These are phyloP conservation scores for Astraeus odoratus DNA, from an alignment of 768 basidiomycete species.

Conservation along the genomic window DNA sequence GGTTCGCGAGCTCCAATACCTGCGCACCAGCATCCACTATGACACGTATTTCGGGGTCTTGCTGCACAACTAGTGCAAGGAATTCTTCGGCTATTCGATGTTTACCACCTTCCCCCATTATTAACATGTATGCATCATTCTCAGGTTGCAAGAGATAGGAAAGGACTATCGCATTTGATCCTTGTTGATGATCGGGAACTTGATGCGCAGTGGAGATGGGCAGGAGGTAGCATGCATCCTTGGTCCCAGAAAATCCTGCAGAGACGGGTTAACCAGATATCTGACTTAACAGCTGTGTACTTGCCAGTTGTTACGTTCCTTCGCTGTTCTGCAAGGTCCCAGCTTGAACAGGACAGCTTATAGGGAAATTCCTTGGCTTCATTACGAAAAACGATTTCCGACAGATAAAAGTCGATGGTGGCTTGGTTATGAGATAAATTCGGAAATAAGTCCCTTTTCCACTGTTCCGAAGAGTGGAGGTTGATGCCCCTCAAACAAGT, in stretches of 20 bases:
- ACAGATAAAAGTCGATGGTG: conserved; percentile 41
- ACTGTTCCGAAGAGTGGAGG: conserved; percentile 30
- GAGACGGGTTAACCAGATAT: neutral
- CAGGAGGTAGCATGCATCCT: conserved; percentile 34
- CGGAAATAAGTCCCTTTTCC: conserved; percentile 22
- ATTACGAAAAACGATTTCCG: conserved; percentile 41
- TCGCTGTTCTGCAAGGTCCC: conserved; percentile 44
- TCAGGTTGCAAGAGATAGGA: conserved; percentile 22
- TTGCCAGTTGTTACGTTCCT: conserved; percentile 7
- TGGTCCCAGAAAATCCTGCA: conserved; percentile 46
- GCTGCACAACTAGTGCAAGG: conserved; percentile 24
- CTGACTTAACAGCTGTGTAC: neutral
- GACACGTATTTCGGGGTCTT: conserved; percentile 33
- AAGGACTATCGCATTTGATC: conserved; percentile 39
- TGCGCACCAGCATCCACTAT: conserved; percentile 51
- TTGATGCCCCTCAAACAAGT: conserved; percentile 36
- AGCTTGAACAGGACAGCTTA: conserved; percentile 43
- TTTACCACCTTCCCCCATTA: conserved; percentile 9
- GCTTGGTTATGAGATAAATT: conserved; percentile 31
- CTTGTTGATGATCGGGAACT: conserved; percentile 31
- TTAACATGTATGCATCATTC: conserved; percentile 30
- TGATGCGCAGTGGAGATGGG: conserved; percentile 12
- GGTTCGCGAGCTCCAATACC: conserved; percentile 42
- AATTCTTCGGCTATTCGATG: conserved; percentile 18
- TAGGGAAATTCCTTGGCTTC: conserved; percentile 41